phyloP scores from a whole-genome alignment of 2,329 filamentous ascomycete species.

The Thielaviopsis ethacetica region DNA sequence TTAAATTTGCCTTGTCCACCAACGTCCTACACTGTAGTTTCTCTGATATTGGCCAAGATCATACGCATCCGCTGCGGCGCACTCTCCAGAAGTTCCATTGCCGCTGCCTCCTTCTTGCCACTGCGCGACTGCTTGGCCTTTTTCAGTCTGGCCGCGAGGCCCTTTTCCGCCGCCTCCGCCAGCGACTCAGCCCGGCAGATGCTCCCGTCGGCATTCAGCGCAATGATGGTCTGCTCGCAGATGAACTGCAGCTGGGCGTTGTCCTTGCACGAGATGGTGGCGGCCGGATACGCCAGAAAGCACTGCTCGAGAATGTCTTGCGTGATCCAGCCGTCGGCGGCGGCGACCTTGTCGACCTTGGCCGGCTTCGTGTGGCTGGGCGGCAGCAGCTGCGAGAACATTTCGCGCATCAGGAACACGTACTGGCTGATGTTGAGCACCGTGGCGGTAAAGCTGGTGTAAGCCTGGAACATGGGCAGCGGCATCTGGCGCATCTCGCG shows the following conservation, averaged over 20 bases:
- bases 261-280: conserved; percentile 41
- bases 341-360: conserved; percentile 21
- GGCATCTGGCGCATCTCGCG: conserved; percentile 22
- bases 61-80: conserved; percentile 27
- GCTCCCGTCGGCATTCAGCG: neutral
- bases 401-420: conserved; percentile 28
- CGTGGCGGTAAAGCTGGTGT: conserved; percentile 14
- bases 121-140: conserved; percentile 29
- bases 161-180: conserved; percentile 1
- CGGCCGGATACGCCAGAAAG: conserved; percentile 51
- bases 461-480: conserved; percentile 9
- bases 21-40: neutral
- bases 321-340: conserved; percentile 25
- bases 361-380: conserved; percentile 25
- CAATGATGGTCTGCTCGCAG: conserved; percentile 31
- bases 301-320: conserved; percentile 33
- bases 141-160: conserved; percentile 16
- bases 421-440: conserved; percentile 23
- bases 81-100: conserved; percentile 26
- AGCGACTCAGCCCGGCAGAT: neutral
- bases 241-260: conserved; percentile 59
- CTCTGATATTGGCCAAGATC: conserved; percentile 4
- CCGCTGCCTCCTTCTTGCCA: conserved; percentile 24
- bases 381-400: conserved; percentile 29
- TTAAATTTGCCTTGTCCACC: neutral